Percentiles rank a stretch among this genome's conserved stretches.
These are phyloP conservation scores for Cytospora mali DNA, from an alignment of 2,329 filamentous ascomycete species.

Conservation along the genomic window DNA sequence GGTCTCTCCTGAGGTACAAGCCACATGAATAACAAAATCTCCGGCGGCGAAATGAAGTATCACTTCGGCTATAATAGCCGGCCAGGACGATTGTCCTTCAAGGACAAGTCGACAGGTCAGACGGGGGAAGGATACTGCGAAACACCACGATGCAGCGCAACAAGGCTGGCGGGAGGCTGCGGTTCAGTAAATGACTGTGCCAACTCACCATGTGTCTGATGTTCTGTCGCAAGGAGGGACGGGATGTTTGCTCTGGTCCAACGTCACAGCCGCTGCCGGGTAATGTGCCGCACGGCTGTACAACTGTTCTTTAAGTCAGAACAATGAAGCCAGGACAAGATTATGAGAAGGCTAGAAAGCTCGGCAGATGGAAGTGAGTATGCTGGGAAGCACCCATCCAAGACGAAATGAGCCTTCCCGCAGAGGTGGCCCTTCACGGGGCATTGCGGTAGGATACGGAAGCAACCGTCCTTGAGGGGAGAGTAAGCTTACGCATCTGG, in stretches of 20 bases:
- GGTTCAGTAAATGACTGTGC: not conserved
- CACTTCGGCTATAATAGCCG: not conserved
- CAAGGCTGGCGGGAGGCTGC: not conserved
- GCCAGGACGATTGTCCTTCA: not conserved
- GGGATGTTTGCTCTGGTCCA: not conserved
- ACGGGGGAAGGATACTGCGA: not conserved
- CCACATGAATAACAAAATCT: not conserved
- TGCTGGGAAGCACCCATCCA: not conserved
- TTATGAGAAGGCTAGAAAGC: too few species aligned
- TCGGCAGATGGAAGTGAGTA: conserved; percentile 5
- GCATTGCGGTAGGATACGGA: not conserved
- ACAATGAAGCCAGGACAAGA: not conserved
- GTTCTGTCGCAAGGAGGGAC: not conserved
- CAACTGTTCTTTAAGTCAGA: not conserved
- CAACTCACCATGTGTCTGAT: not conserved
- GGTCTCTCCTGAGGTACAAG: not conserved
- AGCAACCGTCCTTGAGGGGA: not conserved
- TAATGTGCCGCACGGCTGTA: not conserved
- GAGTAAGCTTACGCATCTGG: not conserved
- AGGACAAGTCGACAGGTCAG: not conserved
- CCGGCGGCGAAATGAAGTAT: too few species aligned
- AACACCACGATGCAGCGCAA: not conserved
- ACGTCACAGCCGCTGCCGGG: conserved; percentile 11
- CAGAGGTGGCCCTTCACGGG: not conserved
- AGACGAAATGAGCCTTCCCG: not conserved